A percentile compares a stretch with the other conserved stretches of the same genome.
phyloP scores from a whole-genome alignment of 179 eudicot genomes.

The Camellia oleifera region DNA sequence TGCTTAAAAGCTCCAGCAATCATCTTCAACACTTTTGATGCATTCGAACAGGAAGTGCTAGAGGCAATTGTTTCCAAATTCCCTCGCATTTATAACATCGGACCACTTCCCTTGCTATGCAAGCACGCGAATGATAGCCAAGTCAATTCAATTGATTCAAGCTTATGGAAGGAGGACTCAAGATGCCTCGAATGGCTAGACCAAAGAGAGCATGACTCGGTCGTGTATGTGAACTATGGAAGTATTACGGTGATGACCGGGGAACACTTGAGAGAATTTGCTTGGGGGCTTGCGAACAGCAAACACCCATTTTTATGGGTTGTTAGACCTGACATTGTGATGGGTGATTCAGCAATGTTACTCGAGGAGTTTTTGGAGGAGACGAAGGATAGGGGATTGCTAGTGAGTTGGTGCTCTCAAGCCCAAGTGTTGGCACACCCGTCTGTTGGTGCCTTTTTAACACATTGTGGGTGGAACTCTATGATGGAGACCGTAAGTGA shows the following conservation, averaged over 20 bases:
- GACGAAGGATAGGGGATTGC: conserved; percentile 7
- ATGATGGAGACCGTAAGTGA: conserved; percentile 9
- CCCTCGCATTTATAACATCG: conserved; percentile 1
- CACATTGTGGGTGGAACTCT: conserved; percentile 20
- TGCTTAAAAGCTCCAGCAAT: conserved; percentile 11
- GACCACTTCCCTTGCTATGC: conserved; percentile 12
- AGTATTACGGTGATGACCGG: conserved; percentile 16
- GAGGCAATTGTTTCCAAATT: conserved; percentile 8
- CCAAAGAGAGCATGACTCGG: conserved; percentile 4
- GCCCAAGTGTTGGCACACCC: conserved; percentile 12
- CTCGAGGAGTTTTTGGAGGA: conserved; percentile 15
- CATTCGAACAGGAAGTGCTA: conserved; percentile 17
- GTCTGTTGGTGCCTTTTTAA: conserved; percentile 11
- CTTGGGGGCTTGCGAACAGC: conserved; percentile 24
- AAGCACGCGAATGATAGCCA: background rate
- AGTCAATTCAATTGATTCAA: conserved; percentile 8
- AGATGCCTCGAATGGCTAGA: conserved; percentile 20
- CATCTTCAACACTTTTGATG: conserved; percentile 20
- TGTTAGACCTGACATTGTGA: conserved; percentile 21
- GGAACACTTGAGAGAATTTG: conserved; percentile 17
- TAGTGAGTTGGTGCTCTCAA: conserved; percentile 17
- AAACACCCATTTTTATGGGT: conserved; percentile 21
- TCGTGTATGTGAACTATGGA: conserved; percentile 22
- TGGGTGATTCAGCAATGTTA: conserved; percentile 7
- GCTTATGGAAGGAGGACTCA: conserved; percentile 20